These are phyloP conservation scores for Tolypocladium pustulatum DNA, from an alignment of 2,329 filamentous ascomycete species.

Conservation along the genomic window DNA sequence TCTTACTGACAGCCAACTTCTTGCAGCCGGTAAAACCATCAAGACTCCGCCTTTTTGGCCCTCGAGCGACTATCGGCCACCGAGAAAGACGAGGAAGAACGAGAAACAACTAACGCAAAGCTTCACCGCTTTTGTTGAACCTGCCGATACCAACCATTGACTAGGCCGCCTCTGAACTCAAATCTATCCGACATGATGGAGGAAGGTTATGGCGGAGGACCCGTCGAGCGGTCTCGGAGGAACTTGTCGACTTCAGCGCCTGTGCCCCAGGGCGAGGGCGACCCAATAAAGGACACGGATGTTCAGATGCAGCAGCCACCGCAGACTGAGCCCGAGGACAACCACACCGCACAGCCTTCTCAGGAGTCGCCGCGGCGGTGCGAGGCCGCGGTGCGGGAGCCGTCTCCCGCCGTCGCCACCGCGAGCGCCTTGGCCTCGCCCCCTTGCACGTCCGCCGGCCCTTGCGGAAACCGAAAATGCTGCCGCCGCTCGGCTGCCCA, in stretches of 20 bases:
- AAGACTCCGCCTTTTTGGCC: not conserved
- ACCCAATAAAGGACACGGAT: conserved; percentile 32
- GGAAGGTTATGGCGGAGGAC: conserved; percentile 32
- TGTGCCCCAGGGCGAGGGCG: conserved; percentile 31
- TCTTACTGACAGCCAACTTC: not conserved
- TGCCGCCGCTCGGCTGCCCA: conserved; percentile 9
- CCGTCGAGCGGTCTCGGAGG: conserved; percentile 22
- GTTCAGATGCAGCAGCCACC: conserved; percentile 22
- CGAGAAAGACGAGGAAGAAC: not conserved
- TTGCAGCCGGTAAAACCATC: not conserved
- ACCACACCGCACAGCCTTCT: conserved; percentile 20
- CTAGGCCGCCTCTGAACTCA: not conserved
- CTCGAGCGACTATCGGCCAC: not conserved
- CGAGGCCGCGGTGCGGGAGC: conserved; percentile 18
- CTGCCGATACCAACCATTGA: not conserved
- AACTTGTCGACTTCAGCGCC: conserved; percentile 28
- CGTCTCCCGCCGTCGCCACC: conserved; percentile 15
- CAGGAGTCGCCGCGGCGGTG: conserved; percentile 28
- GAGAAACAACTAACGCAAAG: not conserved
- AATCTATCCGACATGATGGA: conserved; percentile 14
- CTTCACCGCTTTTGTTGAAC: not conserved
- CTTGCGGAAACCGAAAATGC: conserved; percentile 10
- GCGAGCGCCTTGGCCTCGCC: conserved; percentile 26
- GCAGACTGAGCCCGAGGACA: conserved; percentile 22
- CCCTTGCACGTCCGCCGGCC: conserved; percentile 18